Conservation (phyloP, 371 early-diverging fungal genomes). For the Actinomucor elegans region DNA sequence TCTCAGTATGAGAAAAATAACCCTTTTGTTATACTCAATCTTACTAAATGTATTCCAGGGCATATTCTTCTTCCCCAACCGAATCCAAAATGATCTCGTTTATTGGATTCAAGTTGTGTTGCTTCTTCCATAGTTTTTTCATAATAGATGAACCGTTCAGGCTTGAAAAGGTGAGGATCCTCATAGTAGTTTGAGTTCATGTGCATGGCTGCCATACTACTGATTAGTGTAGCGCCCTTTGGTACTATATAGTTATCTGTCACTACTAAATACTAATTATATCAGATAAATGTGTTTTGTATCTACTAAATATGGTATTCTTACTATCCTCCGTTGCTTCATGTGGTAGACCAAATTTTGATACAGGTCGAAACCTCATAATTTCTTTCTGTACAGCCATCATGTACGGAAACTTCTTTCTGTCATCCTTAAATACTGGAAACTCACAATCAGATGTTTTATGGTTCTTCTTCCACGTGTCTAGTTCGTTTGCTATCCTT, state of each 20-base stretch:
- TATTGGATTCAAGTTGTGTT: conserved; percentile 8
- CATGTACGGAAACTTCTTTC: conserved; percentile 3
- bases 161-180: conserved; percentile 8
- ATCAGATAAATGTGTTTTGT: neutral
- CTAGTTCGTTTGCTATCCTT: conserved; percentile 1
- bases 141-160: conserved; percentile 14
- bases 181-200: conserved; percentile 1
- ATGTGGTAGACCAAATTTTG: conserved; percentile 13
- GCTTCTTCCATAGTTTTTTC: conserved; percentile 7
- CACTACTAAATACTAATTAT: neutral
- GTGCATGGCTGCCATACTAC: conserved; percentile 14
- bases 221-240: neutral
- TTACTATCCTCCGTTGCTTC: neutral
- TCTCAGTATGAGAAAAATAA: too few relatives aligned
- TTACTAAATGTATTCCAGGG: too few relatives aligned
- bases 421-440: neutral
- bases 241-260: conserved; percentile 10
- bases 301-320: conserved; percentile 3
- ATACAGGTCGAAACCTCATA: conserved; percentile 4
- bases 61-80: conserved; percentile 30
- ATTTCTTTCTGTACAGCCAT: conserved; percentile 9
- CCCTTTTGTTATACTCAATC: too few relatives aligned
- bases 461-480: neutral
- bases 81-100: conserved; percentile 18
- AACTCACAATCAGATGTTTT: too few relatives aligned